Evolutionary conservation across 1,284 basidiomycete species (phyloP), one percentile per base, ranked within the genome.

Genomic region (Ganoderma multipileum): DNA sequence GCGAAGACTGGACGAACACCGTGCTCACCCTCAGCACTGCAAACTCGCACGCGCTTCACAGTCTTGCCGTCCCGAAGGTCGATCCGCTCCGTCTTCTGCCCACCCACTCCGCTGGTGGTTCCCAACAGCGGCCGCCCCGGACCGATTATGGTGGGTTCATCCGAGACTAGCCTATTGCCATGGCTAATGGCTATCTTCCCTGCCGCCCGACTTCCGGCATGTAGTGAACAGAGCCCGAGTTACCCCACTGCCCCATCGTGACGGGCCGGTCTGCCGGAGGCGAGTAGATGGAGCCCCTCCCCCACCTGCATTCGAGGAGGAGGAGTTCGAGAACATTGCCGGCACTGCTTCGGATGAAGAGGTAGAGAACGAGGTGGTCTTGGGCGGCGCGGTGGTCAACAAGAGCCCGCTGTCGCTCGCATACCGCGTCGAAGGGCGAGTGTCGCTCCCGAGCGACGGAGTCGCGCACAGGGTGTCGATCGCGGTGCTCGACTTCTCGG

Each of bases 1-100:
- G 89, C 11, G 89, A 91, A 74, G 86, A 89, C 70, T 91, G 89
- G 89, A 81, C 73, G n/a, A 80, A 71, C n/a, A 41, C 57, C 20
- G 30, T 44, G 5, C 54, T 71, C 44, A 71, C 66, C 2, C 58
- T 71, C 6, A 68, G 69, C 58, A 71, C 66, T 0, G 69, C 66
- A 3, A 63, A 20, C 36, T 68, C 69, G 14, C 66, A 68, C 23
- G 63, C 69, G 4, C 61, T 60, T 18, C 38, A 33, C 26, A 63
- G 54, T 26, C 61, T 67, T 20, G 50, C 66, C 28, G 58, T 71
- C 12, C 69, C 69, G 3, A 47, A 47, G 12, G 9, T 71, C n/a
- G 52, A 52, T 16, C 47, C 47, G 3, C 47, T 50, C 23, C 23
- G 47, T 20, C 47, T 50, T 14, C 47, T 50, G n/a, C 47, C 47